These are phyloP conservation scores for Ulota crispa DNA, from an alignment of 225 moss, liverwort and hornwort genomes.

Conservation along the genomic window DNA sequence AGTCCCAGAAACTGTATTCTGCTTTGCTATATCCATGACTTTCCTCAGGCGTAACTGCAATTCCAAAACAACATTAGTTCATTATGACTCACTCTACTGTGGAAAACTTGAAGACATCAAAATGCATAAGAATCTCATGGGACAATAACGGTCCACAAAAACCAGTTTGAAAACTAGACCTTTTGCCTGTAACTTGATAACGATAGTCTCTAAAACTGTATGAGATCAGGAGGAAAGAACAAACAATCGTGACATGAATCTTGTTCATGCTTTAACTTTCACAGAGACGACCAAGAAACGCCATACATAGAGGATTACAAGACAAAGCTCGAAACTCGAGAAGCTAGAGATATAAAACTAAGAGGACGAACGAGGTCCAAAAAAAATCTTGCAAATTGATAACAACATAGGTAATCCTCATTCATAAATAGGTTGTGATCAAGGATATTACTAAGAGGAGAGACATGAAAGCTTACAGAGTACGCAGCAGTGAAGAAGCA, in stretches of 20 bases:
- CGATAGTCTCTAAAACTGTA: background rate
- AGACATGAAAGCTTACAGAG: constrained; percentile 59
- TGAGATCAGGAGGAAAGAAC: background rate
- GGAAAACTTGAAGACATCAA: background rate
- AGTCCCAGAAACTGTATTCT: constrained; percentile 79
- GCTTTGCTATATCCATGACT: constrained; percentile 95
- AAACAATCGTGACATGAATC: background rate
- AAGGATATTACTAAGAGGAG: background rate
- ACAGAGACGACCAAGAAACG: background rate
- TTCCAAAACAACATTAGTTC: background rate
- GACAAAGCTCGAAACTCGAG: background rate
- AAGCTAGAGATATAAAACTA: background rate
- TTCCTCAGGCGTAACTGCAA: constrained; percentile 91
- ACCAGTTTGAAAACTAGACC: background rate
- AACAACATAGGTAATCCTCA: background rate
- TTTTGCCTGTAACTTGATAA: background rate
- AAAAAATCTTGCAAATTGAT: background rate
- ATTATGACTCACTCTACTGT: constrained; percentile 8
- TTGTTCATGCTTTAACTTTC: background rate
- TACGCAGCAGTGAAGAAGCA: constrained; percentile 97
- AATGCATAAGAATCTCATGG: background rate
- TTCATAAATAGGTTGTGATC: background rate
- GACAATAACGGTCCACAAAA: background rate
- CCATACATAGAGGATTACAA: background rate
- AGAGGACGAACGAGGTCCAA: background rate